Evolutionary conservation across 1,284 basidiomycete species (phyloP).

Genomic region (Trichosporon sp.): DNA sequence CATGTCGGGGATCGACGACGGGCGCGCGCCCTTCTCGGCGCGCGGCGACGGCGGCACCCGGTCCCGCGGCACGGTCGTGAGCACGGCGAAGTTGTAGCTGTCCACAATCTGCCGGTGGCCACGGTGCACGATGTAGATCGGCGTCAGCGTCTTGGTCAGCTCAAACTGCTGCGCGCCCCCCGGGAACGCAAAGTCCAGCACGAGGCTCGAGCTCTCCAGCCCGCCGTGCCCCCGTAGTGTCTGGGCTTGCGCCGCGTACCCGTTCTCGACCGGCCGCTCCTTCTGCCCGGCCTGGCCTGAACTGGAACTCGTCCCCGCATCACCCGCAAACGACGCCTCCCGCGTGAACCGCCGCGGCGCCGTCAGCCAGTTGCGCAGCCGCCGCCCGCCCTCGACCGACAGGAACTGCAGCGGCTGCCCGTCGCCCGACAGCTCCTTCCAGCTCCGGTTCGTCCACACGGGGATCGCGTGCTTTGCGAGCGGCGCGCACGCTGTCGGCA

Average conservation of each 20-base stretch:
- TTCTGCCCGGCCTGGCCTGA: background rate
- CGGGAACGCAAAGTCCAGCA: conserved; percentile 26
- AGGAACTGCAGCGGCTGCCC: conserved; percentile 31
- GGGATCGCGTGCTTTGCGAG: conserved; percentile 14
- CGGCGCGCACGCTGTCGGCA: background rate
- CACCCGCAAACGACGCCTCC: background rate
- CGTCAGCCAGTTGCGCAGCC: conserved; percentile 37
- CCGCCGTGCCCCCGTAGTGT: background rate
- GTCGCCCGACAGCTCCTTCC: conserved; percentile 26
- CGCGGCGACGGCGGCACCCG: background rate
- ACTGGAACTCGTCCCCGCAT: background rate
- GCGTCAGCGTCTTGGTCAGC: conserved; percentile 32
- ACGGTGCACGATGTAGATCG: conserved; percentile 20
- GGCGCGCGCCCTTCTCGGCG: background rate
- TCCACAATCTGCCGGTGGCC: conserved; percentile 9
- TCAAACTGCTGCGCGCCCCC: conserved; percentile 27
- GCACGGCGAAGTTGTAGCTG: conserved; percentile 31
- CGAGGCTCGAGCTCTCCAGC: conserved; percentile 13
- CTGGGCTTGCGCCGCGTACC: conserved; percentile 10
- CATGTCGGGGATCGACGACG: background rate
- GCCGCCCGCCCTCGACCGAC: conserved; percentile 26
- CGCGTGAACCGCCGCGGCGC: background rate
- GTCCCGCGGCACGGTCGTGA: conserved; percentile 33
- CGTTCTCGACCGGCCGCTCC: conserved; percentile 14
- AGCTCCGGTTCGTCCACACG: conserved; percentile 36